These are phyloP conservation scores for Boletus insuetus DNA, from an alignment of 768 basidiomycete species.

Conservation along the genomic window DNA sequence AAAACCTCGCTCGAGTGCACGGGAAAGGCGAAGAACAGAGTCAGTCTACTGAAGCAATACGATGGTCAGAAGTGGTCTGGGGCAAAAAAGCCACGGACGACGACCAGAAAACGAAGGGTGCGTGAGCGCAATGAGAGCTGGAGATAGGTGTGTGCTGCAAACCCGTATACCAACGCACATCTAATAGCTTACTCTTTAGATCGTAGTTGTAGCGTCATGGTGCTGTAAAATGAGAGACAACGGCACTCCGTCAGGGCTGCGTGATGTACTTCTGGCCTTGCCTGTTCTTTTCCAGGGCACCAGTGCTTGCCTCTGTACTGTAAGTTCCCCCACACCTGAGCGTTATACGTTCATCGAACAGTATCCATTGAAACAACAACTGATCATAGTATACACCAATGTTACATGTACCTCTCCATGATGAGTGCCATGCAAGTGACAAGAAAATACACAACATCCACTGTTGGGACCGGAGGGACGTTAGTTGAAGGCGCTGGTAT, in stretches of 20 bases:
- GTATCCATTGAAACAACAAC: not conserved
- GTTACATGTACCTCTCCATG: not conserved
- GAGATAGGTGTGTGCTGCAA: conserved; percentile 35
- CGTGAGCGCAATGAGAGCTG: conserved; percentile 26
- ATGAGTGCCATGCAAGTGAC: conserved; percentile 5
- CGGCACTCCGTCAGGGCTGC: not conserved
- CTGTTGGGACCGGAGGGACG: not conserved
- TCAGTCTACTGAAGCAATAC: conserved; percentile 24
- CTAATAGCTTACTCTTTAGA: not conserved
- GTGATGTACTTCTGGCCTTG: not conserved
- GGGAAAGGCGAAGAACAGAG: conserved; percentile 16
- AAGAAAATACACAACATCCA: conserved; percentile 9
- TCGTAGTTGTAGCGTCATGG: not conserved
- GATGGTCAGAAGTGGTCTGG: conserved; percentile 54
- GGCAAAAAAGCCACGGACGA: conserved; percentile 30
- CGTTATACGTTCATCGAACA: not conserved
- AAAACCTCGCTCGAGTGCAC: conserved; percentile 48
- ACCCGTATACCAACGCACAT: not conserved
- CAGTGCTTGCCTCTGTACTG: not conserved
- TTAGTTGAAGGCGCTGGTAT: not conserved
- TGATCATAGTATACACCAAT: conserved; percentile 2
- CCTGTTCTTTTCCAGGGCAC: not conserved
- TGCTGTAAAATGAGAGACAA: not conserved
- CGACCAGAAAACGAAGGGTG: conserved; percentile 6
- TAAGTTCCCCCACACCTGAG: not conserved